Base-by-base conservation (phyloP, 2,329 filamentous ascomycete genomes). In the Ophiobolus disseminans region DNA sequence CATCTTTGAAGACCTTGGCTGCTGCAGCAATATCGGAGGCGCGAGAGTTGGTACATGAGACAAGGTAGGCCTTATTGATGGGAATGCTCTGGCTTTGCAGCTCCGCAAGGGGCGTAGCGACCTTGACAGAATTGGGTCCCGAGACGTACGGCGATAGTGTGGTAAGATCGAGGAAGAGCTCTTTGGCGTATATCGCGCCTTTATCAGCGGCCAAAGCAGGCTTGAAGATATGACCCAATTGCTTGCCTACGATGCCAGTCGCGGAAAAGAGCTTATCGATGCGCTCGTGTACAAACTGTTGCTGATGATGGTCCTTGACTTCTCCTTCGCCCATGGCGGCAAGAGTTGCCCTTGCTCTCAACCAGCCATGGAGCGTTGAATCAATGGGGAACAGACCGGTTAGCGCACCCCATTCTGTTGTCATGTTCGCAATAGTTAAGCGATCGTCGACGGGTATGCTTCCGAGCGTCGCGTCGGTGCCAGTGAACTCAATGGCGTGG, bases 81-180 rank as follows among this genome's bases (percentile, higher is more conserved):
- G 84, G 81, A 70, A 97, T 96, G 56, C 89, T 76, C 67, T 93
- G 79, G 0, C 82, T 68, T 61, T 88, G 87, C 1, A 97, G 82
- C 23, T 93, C 85, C 4, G 78, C 75, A 1, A 97, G 73, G 0
- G 93, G 90, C 0, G 87, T 96, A 0, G 88, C 86, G 0, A 96
- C 77, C 73, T 97, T 97, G 65, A 96, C 91, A 0, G 89, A 92
- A 75, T 97, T 96, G 0, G 93, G 93, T 0, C 93, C 92, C 0
- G 91, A 82, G 8, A 97, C 86, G 47, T 89, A 92, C 0, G 92
- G 92, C 0, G 90, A 88, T 0, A 97, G 81, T 0, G 90, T 92
- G 0, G 88, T 90, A 0, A 97, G 82, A 69, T 96, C 85, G 5
- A 97, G 78, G 69, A 89, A 91, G 0, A 96, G 80, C 31, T 86